Evolutionary conservation across 1,139 yeast species (phyloP), one percentile per base, ranked within the genome.

Genomic region (Scheffersomyces segobiensis): DNA sequence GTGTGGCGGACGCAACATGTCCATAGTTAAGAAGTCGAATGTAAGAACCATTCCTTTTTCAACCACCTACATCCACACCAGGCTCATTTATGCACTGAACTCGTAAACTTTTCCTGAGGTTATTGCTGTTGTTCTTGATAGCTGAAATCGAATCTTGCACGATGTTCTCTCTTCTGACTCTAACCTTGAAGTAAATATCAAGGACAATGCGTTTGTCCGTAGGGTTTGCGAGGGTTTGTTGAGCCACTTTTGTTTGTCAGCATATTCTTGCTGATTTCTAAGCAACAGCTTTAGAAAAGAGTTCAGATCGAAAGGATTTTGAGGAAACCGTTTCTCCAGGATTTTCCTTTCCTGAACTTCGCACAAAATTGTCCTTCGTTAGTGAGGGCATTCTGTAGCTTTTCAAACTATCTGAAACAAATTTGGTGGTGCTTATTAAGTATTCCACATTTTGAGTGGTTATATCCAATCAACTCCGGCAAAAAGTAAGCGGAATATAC

Each of bases 21-120:
- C 42, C 42, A 32, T 32, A 32, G 14, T 14, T 32, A 32, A 32
- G 42, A 32, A 0, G 91, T 87, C 51, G 95, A 75, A 46, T 93
- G 72, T 55, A 87, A 77, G 71, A 95, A 93, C 98, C 98, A 95
- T 69, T 95, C 98, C 69, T 93, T 93, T 63, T 88, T 85, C 60
- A 93, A 78, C 0, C 99, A 1, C 98, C 99, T 0, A 93, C 98
- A 76, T 95, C 99, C 22, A 93, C 82, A 0, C 98, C 98, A 0
- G 95, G 96, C 67, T 95, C 98, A 57, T 87, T 87, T 3, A 88
- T 72, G 71, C 95, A 95, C 65, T 90, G 93, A 14, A 95, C 89
- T 62, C 86, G 81, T 39, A 93, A 73, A 2, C 92, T 84, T 69
- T 93, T 93, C 67, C 89, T 87, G 60, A 93, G 77, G 65, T 91